A percentile compares a stretch with the other conserved stretches of the same genome.
These are phyloP conservation scores for Apiotrichum brassicae DNA, from an alignment of 1,284 basidiomycete species.

Conservation along the genomic window DNA sequence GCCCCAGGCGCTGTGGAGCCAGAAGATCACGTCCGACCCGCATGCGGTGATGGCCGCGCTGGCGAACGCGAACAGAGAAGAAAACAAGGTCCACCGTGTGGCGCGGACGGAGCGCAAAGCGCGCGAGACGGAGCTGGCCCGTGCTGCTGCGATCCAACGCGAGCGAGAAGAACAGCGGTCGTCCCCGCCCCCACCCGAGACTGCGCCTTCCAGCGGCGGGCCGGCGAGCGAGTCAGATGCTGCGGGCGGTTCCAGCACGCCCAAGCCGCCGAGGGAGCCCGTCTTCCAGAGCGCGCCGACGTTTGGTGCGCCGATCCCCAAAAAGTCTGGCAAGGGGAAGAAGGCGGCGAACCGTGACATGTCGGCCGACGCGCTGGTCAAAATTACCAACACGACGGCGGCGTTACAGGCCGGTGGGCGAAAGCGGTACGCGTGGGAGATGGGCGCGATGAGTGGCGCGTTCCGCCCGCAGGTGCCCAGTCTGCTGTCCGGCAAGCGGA, in stretches of 20 bases:
- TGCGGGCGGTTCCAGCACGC: slow-evolving; percentile 3
- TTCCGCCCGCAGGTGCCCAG: slow-evolving; percentile 14
- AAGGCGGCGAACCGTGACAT: slow-evolving; percentile 18
- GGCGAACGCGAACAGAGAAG: slow-evolving; percentile 30
- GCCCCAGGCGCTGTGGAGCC: slow-evolving; percentile 31
- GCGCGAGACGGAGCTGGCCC: slow-evolving; percentile 33
- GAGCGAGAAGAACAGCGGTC: slow-evolving; percentile 7
- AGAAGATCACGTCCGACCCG: slow-evolving; percentile 28
- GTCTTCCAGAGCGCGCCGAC: slow-evolving; percentile 17
- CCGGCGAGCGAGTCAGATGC: slow-evolving; percentile 2
- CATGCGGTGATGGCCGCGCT: slow-evolving; percentile 31
- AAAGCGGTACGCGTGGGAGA: slow-evolving; percentile 40
- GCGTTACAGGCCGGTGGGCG: slow-evolving; percentile 9
- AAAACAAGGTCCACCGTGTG: slow-evolving; percentile 34
- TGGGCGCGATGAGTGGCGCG: slow-evolving; percentile 10
- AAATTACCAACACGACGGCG: slow-evolving; percentile 37
- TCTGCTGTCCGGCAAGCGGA: slow-evolving; percentile 15
- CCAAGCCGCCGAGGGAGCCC: slow-evolving; percentile 6
- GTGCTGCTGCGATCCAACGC: slow-evolving; percentile 16
- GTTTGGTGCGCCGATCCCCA: slow-evolving; percentile 15
- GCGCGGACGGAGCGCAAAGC: slow-evolving; percentile 37
- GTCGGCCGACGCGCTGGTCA: slow-evolving; percentile 36
- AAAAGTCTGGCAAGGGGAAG: slow-evolving; percentile 12
- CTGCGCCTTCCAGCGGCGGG: neutral
- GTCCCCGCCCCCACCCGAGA: neutral